Conservation (phyloP, 2,329 filamentous ascomycete genomes). For the Neopestalotiopsis sp. region DNA sequence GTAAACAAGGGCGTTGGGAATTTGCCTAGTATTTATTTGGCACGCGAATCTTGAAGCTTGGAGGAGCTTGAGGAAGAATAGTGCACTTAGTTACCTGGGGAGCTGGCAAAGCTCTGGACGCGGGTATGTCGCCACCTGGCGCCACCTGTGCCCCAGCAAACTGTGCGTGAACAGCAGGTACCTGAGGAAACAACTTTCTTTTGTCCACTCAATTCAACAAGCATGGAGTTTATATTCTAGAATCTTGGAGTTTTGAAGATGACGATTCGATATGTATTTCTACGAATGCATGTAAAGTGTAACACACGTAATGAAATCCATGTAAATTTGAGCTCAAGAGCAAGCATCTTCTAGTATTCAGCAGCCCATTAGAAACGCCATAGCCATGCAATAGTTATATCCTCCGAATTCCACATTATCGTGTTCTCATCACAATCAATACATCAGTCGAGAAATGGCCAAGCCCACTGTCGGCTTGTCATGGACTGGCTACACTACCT, state of each 20-base stretch:
- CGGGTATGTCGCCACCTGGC: background rate
- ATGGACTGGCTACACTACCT: background rate
- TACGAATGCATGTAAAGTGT: background rate
- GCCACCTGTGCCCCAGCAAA: background rate
- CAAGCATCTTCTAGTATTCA: slow-evolving; percentile 10
- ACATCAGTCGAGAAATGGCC: background rate
- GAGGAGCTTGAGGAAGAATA: background rate
- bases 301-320: background rate
- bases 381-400: slow-evolving; percentile 16
- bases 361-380: slow-evolving; percentile 9
- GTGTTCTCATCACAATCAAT: slow-evolving; percentile 5
- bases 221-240: too few relatives aligned
- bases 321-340: background rate
- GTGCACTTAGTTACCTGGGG: background rate
- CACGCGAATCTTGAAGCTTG: slow-evolving; percentile 18
- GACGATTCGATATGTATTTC: too few relatives aligned
- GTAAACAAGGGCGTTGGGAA: background rate
- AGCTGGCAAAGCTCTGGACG: slow-evolving; percentile 1
- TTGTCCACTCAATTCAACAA: too few relatives aligned
- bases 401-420: background rate
- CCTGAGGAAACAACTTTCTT: background rate
- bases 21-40: slow-evolving; percentile 12
- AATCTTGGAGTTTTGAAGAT: too few relatives aligned
- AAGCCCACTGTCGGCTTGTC: background rate
- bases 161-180: background rate